phyloP scores from a whole-genome alignment of 192 early-diverging fungal genomes.

The Fimicolochytrium jonesii region DNA sequence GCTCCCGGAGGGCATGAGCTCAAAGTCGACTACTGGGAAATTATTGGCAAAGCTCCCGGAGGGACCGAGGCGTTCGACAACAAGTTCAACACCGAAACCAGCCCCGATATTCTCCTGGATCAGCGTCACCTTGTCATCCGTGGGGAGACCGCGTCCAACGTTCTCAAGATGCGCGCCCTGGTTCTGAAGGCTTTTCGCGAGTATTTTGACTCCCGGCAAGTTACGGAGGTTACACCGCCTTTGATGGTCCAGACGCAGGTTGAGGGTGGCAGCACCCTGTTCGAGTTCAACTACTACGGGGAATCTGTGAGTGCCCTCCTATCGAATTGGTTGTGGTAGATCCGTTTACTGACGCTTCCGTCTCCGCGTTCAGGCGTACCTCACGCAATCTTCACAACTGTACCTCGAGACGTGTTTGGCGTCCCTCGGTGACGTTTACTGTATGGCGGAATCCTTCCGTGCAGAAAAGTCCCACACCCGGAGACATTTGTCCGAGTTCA shows the following conservation, averaged over 20 bases:
- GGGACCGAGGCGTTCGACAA: slow-evolving; percentile 91
- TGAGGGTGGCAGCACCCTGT: slow-evolving; percentile 95
- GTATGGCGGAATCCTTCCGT: slow-evolving; percentile 93
- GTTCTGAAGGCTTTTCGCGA: slow-evolving; percentile 94
- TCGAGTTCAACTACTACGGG: slow-evolving; percentile 94
- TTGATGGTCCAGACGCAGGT: slow-evolving; percentile 99
- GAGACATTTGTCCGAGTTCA: slow-evolving; percentile 86
- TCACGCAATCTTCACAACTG: slow-evolving; percentile 98
- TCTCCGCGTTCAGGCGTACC: slow-evolving; percentile 62
- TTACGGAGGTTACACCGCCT: slow-evolving; percentile 93
- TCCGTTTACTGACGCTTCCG: not conserved
- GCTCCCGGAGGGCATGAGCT: slow-evolving; percentile 97
- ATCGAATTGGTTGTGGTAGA: not conserved
- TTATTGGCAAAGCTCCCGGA: slow-evolving; percentile 88
- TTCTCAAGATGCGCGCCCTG: slow-evolving; percentile 79
- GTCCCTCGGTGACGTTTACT: slow-evolving; percentile 93
- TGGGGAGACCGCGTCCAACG: slow-evolving; percentile 80
- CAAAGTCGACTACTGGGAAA: slow-evolving; percentile 90
- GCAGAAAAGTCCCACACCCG: slow-evolving; percentile 97
- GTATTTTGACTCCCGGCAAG: slow-evolving; percentile 76
- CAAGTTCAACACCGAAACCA: slow-evolving; percentile 79
- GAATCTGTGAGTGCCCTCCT: slow-evolving; percentile 54
- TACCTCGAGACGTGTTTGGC: slow-evolving; percentile 96
- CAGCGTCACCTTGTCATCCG: slow-evolving; percentile 97
- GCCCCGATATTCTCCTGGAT: slow-evolving; percentile 81